phyloP scores from a whole-genome alignment of 2,329 filamentous ascomycete species.

The Calonectria montana region DNA sequence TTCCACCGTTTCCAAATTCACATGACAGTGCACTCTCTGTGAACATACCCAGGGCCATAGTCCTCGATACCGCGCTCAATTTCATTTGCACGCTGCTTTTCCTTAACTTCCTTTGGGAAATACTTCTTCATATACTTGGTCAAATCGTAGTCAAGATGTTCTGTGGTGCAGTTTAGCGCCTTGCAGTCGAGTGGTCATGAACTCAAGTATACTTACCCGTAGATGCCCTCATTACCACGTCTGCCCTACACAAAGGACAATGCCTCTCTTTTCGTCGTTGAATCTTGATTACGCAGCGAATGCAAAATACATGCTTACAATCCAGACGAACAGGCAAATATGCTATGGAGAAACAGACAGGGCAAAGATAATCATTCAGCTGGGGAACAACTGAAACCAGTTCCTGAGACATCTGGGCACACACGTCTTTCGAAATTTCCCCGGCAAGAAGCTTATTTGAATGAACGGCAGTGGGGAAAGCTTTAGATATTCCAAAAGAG shows the following conservation, averaged over 20 bases:
- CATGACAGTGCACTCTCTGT: constrained; percentile 71
- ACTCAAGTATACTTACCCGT: constrained; percentile 59
- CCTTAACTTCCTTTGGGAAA: constrained; percentile 77
- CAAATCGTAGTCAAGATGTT: constrained; percentile 76
- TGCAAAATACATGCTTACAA: constrained; percentile 85
- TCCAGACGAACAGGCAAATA: constrained; percentile 83
- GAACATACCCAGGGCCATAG: constrained; percentile 74
- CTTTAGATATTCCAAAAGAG: constrained; percentile 73
- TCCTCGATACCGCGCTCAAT: constrained; percentile 78
- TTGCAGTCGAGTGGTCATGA: too few relatives aligned
- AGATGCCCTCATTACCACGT: constrained; percentile 78
- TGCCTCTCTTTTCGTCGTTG: constrained; percentile 75
- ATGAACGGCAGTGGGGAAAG: constrained; percentile 69
- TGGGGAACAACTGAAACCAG: constrained; percentile 81
- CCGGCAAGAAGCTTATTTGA: constrained; percentile 72
- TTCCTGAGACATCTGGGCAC: constrained; percentile 77
- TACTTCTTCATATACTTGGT: constrained; percentile 78
- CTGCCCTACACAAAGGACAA: constrained; percentile 81
- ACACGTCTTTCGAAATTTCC: constrained; percentile 79
- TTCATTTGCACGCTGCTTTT: constrained; percentile 79
- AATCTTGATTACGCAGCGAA: constrained; percentile 83
- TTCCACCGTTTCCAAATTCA: constrained; percentile 42
- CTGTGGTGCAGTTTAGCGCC: constrained; percentile 48
- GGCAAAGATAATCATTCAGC: constrained; percentile 86
- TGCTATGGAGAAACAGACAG: constrained; percentile 82